Base-by-base conservation (phyloP, 139 green algal genomes). In the Picochlorum sp. region DNA sequence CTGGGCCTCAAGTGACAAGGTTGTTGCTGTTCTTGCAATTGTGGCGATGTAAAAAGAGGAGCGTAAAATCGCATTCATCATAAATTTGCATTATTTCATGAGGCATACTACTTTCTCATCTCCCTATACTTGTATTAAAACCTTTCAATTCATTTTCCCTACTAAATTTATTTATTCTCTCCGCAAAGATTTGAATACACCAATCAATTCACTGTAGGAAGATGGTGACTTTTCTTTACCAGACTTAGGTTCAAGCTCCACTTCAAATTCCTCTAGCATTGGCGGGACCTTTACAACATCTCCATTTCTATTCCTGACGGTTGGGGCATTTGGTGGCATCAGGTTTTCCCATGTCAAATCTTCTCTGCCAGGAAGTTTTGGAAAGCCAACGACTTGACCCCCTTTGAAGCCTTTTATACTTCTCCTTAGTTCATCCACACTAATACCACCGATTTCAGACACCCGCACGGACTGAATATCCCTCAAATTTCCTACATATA, bases 221-320 rank as follows among this genome's bases (percentile, higher is more conserved):
- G 20, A 2, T 53, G 44, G 18, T 26, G 49, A 31, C 33, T 18
- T 43, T 6, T 31, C 55, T 35, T 37, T 33, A 35, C 32, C 32
- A 22, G 18, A n/a, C n/a, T n/a, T 61, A 51, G 39, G 55, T 31
- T 73, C 37, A 49, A 63, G 49, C 33, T 63, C 40, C 3, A 74
- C 13, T 25, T 65, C 55, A 20, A 61, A n/a, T 22, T 77, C 72
- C n/a, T 79, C 72, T 25, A 77, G 28, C n/a, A 77, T 26, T 13
- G 54, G 36, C 0, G 72, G 72, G 8, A 50, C 55, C 18, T 20
- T 26, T 4, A 73, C 10, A 7, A 25, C 18, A 12, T 28, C 67
- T 39, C 58, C 39, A 14, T 60, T 54, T 35, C n/a, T 43, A 20
- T 3, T 31, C 3, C 26, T 3, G 2, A 6, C 20, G 1, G 25